Evolutionary conservation across 371 early-diverging fungal species (phyloP).

Genomic region (Saksenaea oblongispora): DNA sequence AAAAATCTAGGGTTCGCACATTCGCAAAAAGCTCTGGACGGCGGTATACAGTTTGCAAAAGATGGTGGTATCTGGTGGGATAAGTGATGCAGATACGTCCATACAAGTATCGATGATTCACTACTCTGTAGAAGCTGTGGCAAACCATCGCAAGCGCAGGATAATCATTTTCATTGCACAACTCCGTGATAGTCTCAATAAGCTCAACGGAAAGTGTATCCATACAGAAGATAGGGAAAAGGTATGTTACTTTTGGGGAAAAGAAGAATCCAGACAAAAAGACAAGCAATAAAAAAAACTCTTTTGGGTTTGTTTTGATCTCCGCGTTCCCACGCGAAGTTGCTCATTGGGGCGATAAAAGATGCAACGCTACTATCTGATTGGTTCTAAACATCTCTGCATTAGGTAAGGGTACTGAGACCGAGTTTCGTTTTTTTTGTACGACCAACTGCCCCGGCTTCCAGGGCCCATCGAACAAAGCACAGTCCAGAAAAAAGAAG

Average conservation of each 20-base stretch:
- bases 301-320: neutral
- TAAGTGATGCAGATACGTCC: neutral
- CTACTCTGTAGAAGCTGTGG: neutral
- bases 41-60: neutral
- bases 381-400: neutral
- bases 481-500: too few relatives aligned
- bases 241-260: too few relatives aligned
- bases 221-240: neutral
- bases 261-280: neutral
- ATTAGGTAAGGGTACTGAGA: neutral
- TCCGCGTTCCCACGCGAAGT: conserved; percentile 1
- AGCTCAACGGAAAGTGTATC: neutral
- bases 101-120: neutral
- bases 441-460: neutral
- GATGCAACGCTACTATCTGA: neutral
- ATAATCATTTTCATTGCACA: neutral
- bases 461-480: too few relatives aligned
- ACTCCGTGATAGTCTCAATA: neutral
- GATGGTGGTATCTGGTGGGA: neutral
- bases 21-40: neutral
- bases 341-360: conserved; percentile 6
- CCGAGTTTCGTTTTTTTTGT: neutral
- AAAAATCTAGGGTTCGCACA: neutral
- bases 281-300: neutral
- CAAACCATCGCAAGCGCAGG: neutral